Evolutionary conservation across 208 protist genomes (phyloP).

Genomic region (Trypanosomatidae sp.): DNA sequence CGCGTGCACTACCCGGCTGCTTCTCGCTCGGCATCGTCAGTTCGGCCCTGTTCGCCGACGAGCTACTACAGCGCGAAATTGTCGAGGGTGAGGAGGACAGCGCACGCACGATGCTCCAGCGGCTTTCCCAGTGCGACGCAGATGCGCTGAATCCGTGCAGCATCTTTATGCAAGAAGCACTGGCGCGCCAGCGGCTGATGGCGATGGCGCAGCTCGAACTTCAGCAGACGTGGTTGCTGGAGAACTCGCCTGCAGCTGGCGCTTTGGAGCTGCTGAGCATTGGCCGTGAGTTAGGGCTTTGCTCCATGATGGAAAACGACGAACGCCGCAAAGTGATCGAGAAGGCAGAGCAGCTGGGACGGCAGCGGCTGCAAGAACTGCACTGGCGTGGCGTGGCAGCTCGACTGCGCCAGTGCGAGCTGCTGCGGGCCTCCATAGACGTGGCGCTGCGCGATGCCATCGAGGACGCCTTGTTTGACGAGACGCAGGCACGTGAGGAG

Average conservation of each 20-base stretch:
- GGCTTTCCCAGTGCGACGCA: constrained; percentile 15
- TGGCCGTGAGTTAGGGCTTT: constrained; percentile 25
- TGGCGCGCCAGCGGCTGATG: constrained; percentile 21
- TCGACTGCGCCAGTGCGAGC: constrained; percentile 18
- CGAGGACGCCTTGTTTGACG: constrained; percentile 15
- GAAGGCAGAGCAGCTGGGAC: constrained; percentile 13
- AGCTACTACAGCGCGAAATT: constrained; percentile 22
- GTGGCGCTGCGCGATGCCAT: constrained; percentile 12
- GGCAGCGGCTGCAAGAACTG: constrained; percentile 21
- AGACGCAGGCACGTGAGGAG: constrained; percentile 20
- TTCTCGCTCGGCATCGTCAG: constrained; percentile 11
- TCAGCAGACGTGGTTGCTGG: constrained; percentile 9
- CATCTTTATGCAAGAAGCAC: constrained; percentile 10
- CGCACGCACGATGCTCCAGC: constrained; percentile 17
- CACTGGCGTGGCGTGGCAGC: constrained; percentile 20
- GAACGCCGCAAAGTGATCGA: constrained; percentile 15
- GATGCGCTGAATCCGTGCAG: constrained; percentile 15
- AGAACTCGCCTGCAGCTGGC: constrained; percentile 2
- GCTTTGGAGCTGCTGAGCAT: constrained; percentile 6
- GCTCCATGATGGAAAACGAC: constrained; percentile 15
- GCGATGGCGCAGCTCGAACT: constrained; percentile 1
- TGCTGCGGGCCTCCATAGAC: constrained; percentile 3
- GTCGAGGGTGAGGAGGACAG: constrained; percentile 19
- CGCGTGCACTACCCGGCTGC: constrained; percentile 7
- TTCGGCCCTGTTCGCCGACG: constrained; percentile 18